Percentiles rank a stretch among this genome's conserved stretches.
phyloP scores from a whole-genome alignment of 352 stramenopile species.

The Thalassiosira ordinaria region DNA sequence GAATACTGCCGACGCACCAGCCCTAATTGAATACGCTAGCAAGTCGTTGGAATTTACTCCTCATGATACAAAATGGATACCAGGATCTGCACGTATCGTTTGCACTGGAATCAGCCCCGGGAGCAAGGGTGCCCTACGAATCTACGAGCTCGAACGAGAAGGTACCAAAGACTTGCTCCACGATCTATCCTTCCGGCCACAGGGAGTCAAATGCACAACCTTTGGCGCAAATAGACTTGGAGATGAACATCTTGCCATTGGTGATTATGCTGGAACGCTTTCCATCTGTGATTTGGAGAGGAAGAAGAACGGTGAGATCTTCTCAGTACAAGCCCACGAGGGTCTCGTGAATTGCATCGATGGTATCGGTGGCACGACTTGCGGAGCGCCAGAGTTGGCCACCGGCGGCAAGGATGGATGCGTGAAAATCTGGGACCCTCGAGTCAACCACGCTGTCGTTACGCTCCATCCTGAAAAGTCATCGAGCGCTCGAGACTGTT shows the following conservation, averaged over 20 bases:
- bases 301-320: slow-evolving; percentile 74
- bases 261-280: slow-evolving; percentile 57
- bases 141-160: slow-evolving; percentile 92
- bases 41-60: slow-evolving; percentile 91
- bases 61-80: slow-evolving; percentile 94
- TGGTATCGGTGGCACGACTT: slow-evolving; percentile 90
- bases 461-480: slow-evolving; percentile 90
- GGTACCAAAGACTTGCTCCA: slow-evolving; percentile 83
- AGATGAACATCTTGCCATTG: slow-evolving; percentile 56
- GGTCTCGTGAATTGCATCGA: slow-evolving; percentile 96
- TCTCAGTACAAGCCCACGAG: slow-evolving; percentile 90
- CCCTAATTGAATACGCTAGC: slow-evolving; percentile 95
- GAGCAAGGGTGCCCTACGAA: slow-evolving; percentile 89
- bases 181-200: slow-evolving; percentile 79
- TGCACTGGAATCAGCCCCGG: slow-evolving; percentile 92
- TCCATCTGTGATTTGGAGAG: slow-evolving; percentile 62
- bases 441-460: slow-evolving; percentile 91
- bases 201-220: slow-evolving; percentile 95
- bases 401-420: slow-evolving; percentile 93
- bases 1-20: slow-evolving; percentile 94
- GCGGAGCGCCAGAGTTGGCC: slow-evolving; percentile 92
- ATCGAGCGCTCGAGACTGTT: slow-evolving; percentile 91
- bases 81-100: slow-evolving; percentile 93
- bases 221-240: slow-evolving; percentile 90
- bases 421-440: slow-evolving; percentile 95